A percentile compares a stretch with the other conserved stretches of the same genome.
These are phyloP conservation scores for Neonectria coccinea DNA, from an alignment of 2,329 filamentous ascomycete genomes.

Conservation along the genomic window DNA sequence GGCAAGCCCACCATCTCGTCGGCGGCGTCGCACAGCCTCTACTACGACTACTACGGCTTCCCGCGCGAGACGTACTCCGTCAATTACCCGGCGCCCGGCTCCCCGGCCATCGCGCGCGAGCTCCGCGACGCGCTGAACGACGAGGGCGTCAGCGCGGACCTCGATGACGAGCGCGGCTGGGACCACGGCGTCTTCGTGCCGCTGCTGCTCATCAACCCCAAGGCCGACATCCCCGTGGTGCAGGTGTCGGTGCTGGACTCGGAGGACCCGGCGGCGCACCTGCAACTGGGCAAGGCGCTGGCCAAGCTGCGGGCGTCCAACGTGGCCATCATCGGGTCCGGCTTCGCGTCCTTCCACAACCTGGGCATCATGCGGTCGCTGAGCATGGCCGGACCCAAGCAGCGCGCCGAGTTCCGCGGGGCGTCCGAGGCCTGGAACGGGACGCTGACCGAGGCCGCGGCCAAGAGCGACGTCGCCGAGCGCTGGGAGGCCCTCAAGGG, in stretches of 20 bases:
- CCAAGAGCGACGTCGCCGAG: constrained; percentile 48
- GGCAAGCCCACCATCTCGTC: constrained; percentile 63
- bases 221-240: constrained; percentile 65
- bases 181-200: constrained; percentile 73
- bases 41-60: constrained; percentile 72
- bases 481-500: constrained; percentile 55
- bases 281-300: constrained; percentile 66
- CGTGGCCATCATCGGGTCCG: constrained; percentile 70
- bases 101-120: constrained; percentile 63
- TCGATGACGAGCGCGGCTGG: constrained; percentile 61
- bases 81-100: constrained; percentile 68
- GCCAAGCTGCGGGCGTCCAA: constrained; percentile 61
- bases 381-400: constrained; percentile 36
- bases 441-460: constrained; percentile 56
- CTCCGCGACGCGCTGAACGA: constrained; percentile 59
- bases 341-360: constrained; percentile 70
- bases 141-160: constrained; percentile 57
- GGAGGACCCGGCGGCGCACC: constrained; percentile 62
- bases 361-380: constrained; percentile 59
- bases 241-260: constrained; percentile 66
- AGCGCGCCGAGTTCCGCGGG: constrained; percentile 41
- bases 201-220: constrained; percentile 64
- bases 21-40: constrained; percentile 58
- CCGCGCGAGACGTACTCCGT: constrained; percentile 66
- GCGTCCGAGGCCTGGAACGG: constrained; percentile 58